phyloP scores from a whole-genome alignment of 2,329 filamentous ascomycete genomes.

The Colletotrichum sp. region DNA sequence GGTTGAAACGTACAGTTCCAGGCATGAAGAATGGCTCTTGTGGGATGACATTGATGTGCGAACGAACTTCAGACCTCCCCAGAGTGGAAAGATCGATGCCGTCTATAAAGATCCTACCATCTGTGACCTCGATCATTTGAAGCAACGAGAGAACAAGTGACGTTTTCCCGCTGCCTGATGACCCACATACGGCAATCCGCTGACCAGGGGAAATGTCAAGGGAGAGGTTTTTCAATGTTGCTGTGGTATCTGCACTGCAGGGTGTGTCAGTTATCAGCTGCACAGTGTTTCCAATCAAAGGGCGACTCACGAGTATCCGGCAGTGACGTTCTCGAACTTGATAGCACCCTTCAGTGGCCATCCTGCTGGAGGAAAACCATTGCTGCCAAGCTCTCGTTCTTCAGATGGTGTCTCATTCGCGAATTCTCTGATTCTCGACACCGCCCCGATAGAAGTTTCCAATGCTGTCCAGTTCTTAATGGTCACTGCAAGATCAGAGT shows the following conservation, averaged over 20 bases:
- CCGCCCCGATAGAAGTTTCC: conserved; percentile 9
- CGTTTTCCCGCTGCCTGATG: conserved; percentile 37
- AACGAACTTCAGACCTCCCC: conserved; percentile 25
- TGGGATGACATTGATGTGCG: conserved; percentile 47
- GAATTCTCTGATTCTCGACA: background rate
- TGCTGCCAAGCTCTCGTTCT: conserved; percentile 14
- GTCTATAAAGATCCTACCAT: conserved; percentile 49
- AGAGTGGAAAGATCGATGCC: conserved; percentile 37
- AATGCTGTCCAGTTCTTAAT: conserved; percentile 25
- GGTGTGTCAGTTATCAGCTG: background rate
- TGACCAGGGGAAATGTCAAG: conserved; percentile 23
- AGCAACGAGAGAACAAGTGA: conserved; percentile 47
- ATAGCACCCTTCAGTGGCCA: conserved; percentile 34
- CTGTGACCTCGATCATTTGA: conserved; percentile 50
- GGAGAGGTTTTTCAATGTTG: conserved; percentile 28
- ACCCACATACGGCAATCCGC: conserved; percentile 38
- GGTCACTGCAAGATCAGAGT: background rate
- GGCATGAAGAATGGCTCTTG: conserved; percentile 57
- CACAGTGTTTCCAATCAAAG: background rate
- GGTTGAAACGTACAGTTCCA: conserved; percentile 52
- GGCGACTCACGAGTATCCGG: conserved; percentile 26
- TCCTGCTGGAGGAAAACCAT: background rate
- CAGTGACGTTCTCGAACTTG: conserved; percentile 29
- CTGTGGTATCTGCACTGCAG: background rate
- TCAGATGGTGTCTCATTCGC: conserved; percentile 28